These are phyloP conservation scores for Pilatotrama ljubarskyi DNA, from an alignment of 768 basidiomycete species.

Conservation along the genomic window DNA sequence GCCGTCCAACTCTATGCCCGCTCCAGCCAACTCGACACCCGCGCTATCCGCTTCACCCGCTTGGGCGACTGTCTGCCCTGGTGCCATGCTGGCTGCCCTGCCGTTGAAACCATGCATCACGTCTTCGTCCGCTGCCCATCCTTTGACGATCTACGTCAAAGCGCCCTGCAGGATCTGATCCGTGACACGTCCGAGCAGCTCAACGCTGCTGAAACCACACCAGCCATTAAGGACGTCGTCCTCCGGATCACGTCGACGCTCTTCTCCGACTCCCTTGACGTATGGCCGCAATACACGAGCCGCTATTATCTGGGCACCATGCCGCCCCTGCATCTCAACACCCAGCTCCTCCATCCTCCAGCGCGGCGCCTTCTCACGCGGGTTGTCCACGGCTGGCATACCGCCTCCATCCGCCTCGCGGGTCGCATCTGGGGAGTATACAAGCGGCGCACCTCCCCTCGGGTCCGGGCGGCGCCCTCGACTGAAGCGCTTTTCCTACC, in stretches of 20 bases:
- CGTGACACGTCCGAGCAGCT: neutral
- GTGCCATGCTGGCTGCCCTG: neutral
- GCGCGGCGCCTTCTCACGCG: too few relatives aligned
- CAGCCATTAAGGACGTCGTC: neutral
- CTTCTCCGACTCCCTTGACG: neutral
- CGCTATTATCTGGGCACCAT: too few relatives aligned
- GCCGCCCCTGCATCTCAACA: too few relatives aligned
- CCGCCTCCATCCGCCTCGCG: too few relatives aligned
- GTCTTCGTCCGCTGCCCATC: neutral
- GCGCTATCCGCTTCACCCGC: neutral
- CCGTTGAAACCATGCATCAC: neutral
- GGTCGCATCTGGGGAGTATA: too few relatives aligned
- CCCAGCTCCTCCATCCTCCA: too few relatives aligned
- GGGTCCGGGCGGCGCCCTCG: too few relatives aligned
- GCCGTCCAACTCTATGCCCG: neutral
- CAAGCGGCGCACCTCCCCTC: too few relatives aligned
- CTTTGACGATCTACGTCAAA: neutral
- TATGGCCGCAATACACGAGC: neutral
- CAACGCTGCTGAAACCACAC: neutral
- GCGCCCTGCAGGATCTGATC: neutral
- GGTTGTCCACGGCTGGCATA: too few relatives aligned
- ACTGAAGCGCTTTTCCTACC: too few relatives aligned
- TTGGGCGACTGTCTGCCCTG: neutral
- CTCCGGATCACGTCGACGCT: neutral
- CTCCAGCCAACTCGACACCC: neutral